Base-by-base conservation (phyloP, 2,329 filamentous ascomycete genomes). In the Ophiobolus disseminans region DNA sequence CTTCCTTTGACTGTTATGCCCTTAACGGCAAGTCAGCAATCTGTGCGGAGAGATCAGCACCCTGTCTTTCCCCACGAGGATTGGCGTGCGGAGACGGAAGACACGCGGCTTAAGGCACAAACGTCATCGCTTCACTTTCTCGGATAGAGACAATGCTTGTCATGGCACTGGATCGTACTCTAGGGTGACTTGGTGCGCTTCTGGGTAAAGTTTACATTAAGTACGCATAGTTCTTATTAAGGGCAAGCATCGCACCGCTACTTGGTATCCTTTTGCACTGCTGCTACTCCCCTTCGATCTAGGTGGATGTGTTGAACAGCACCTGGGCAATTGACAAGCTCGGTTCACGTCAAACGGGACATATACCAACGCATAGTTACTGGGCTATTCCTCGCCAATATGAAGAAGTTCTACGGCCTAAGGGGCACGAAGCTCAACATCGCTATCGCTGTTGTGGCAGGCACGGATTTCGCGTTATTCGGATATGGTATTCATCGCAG, bases 371-470 rank as follows among this genome's bases (percentile, higher is more conserved):
- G 6, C 20, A 19, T 22, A 30, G 11, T 26, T 16, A 11, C 3
- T 16, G n/a, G 38, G 32, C 10, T 6, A 20, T 16, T 30, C 4
- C 20, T 41, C 9, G 35, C 32, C 45, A 54, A 41, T 19, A 60
- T 62, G 61, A 63, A 65, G 49, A 75, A 72, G 49, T 89, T 81
- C 64, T 84, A 88, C 60, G 87, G 88, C 70, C 80, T 90, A 53
- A 80, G 80, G 45, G 88, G 88, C 75, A 76, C 80, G 25, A 73
- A 74, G 70, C 83, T 90, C 57, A 89, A 74, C 38, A 87, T 76
- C 80, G 86, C 86, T 44, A 84, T 91, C 59, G 84, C 85, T 53
- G 74, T 85, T n/a, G 82, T 90, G 62, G 88, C 88, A 48, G 88
- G 87, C 63, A 82, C 86, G 40, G 87, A 90, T 72, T 90, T 90